phyloP scores from a whole-genome alignment of 1,284 basidiomycete genomes.

The Cronartium quercuum region DNA sequence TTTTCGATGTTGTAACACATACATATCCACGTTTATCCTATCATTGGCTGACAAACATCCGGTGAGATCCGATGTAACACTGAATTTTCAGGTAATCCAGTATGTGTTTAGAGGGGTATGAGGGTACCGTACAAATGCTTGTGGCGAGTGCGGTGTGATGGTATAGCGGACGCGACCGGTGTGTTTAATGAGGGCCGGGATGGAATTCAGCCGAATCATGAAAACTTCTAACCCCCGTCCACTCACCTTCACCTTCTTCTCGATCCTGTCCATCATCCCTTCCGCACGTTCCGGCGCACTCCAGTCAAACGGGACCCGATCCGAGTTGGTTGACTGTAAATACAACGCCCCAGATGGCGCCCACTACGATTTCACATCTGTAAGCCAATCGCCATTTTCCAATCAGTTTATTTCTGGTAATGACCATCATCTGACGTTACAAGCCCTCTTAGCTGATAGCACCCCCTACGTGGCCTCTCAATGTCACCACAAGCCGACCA shows the following conservation, averaged over 20 bases:
- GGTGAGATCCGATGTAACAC: too few species aligned
- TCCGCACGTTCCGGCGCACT: neutral
- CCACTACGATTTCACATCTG: conserved; percentile 10
- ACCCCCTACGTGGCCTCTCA: neutral
- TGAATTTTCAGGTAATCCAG: too few species aligned
- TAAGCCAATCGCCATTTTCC: neutral
- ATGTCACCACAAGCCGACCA: conserved; percentile 1
- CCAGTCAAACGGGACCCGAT: neutral
- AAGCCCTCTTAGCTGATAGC: conserved; percentile 3
- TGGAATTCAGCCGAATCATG: too few species aligned
- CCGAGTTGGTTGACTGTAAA: conserved; percentile 1
- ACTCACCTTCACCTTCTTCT: neutral
- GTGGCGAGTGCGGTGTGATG: too few species aligned
- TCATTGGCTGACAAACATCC: too few species aligned
- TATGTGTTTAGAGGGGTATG: too few species aligned
- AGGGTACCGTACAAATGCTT: too few species aligned
- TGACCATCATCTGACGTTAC: neutral
- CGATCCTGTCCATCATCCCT: neutral
- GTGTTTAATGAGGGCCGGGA: neutral
- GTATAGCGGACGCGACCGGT: neutral
- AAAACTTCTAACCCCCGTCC: neutral
- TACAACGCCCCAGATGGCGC: neutral
- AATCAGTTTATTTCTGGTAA: neutral
- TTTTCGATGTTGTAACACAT: too few species aligned
- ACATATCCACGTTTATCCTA: too few species aligned